Evolutionary conservation across 2,329 filamentous ascomycete genomes (phyloP).

Genomic region (Fusarium albosuccineum): DNA sequence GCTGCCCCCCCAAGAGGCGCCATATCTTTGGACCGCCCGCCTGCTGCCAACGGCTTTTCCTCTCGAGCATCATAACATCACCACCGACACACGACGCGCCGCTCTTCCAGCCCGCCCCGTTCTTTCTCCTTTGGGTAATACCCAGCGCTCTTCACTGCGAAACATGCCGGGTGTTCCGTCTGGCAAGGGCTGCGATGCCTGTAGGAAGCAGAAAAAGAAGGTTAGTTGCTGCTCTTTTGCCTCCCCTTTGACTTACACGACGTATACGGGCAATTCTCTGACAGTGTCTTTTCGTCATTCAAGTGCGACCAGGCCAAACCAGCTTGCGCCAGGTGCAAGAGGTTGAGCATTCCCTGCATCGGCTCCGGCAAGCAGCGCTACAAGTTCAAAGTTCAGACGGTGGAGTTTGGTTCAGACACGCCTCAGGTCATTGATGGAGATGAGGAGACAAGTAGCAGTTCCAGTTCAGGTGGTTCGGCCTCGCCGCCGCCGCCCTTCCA

Average conservation of each 20-base stretch:
- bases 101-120: neutral
- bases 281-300: neutral
- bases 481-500: conserved; percentile 13
- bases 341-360: conserved; percentile 58
- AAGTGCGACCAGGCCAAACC: conserved; percentile 62
- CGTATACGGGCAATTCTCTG: neutral
- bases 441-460: conserved; percentile 8
- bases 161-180: conserved; percentile 66
- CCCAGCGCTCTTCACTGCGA: conserved; percentile 34
- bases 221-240: conserved; percentile 44
- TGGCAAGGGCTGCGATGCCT: conserved; percentile 63
- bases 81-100: conserved; percentile 3
- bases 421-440: conserved; percentile 19
- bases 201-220: conserved; percentile 67
- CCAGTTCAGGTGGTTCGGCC: conserved; percentile 1
- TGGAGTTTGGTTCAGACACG: conserved; percentile 20
- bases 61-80: neutral
- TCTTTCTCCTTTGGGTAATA: conserved; percentile 38
- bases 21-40: conserved; percentile 19
- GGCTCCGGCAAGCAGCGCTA: conserved; percentile 62
- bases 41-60: neutral
- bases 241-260: no score
- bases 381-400: conserved; percentile 60
- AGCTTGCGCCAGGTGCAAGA: conserved; percentile 60
- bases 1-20: neutral